Base-by-base conservation (phyloP, 2,329 filamentous ascomycete species). In the Monosporascus sp. region DNA sequence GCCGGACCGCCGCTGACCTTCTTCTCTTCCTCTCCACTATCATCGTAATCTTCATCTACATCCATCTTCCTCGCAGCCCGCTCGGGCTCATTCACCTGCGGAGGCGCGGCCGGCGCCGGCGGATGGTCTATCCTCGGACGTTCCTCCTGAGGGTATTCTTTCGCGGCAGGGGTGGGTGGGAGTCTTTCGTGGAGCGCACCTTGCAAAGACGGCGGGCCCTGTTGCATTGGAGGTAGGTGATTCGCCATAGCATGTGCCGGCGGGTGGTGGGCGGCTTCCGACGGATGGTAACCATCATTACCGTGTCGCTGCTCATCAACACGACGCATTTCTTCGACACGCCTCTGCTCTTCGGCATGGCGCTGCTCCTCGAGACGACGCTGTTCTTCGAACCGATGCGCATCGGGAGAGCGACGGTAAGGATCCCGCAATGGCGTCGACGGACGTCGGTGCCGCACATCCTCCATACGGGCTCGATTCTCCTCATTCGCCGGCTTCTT, bases 11-110 rank as follows among this genome's bases (percentile, higher is more conserved):
- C 62, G 3, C 64, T 68, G 1, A 69, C 67, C 68, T 87, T 87
- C 73, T 87, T 86, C 53, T 94, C 88, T 55, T 97, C 93, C 60
- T 96, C 92, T 5, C 84, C 90, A 53, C 92, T 93, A 64, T 97
- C 93, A 68, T 97, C 93, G 64, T 99, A 97, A 68, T 97, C 89
- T 69, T 99, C 94, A 61, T 99, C 92, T 20, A 97, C 89, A 6
- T 97, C 93, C 84, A 99, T 95, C 71, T 96, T 96, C 22, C 94
- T 82, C 20, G 91, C 90, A 37, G 94, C 91, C 50, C 84, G 76
- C 69, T 88, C 84, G 9, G 91, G 89, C 72, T 97, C 93, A 53
- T 85, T 85, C 18, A 78, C 70, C 20, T 79, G 74, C 2, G 79
- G 70, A 27, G 80, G 70, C 39, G 66, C 43, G 11, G 20, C 64